Evolutionary conservation across 2,329 filamentous ascomycete genomes (phyloP).

Genomic region (Alternaria solani): DNA sequence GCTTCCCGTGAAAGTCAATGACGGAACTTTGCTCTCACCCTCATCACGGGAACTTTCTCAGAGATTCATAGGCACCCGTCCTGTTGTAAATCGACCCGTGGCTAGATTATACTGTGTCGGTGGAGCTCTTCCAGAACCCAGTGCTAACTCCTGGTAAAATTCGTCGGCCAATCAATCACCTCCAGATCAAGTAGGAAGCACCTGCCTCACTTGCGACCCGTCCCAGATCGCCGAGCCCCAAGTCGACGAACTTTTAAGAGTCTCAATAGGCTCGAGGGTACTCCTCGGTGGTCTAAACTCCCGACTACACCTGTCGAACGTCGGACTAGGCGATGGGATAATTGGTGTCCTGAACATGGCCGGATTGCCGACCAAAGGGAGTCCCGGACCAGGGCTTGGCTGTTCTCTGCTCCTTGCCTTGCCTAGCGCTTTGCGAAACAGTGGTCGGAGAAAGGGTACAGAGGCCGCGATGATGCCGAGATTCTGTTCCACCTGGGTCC

Average conservation of each 20-base stretch:
- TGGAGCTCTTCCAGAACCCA: not conserved
- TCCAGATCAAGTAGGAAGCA: conserved; percentile 7
- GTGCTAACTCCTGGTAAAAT: not conserved
- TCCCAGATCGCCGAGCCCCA: conserved; percentile 27
- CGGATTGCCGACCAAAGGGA: conserved; percentile 18
- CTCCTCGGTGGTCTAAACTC: conserved; percentile 27
- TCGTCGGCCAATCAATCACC: not conserved
- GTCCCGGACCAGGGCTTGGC: conserved; percentile 23
- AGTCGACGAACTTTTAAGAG: conserved; percentile 4
- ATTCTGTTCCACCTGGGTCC: conserved; percentile 45
- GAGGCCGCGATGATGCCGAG: conserved; percentile 44
- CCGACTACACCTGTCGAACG: conserved; percentile 19
- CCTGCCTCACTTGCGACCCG: conserved; percentile 22
- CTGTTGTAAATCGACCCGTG: too few species aligned
- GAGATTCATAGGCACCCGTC: too few species aligned
- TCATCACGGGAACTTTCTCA: too few species aligned
- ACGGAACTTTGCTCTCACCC: too few species aligned
- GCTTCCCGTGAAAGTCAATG: too few species aligned
- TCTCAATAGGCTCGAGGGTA: conserved; percentile 27
- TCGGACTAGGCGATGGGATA: conserved; percentile 35
- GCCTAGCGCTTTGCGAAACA: conserved; percentile 25
- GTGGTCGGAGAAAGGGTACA: conserved; percentile 42
- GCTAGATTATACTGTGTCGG: not conserved
- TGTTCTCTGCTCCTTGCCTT: conserved; percentile 16
- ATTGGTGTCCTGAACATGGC: conserved; percentile 29